These are phyloP conservation scores for Nemania bipapillata DNA, from an alignment of 2,329 filamentous ascomycete genomes.

Conservation along the genomic window DNA sequence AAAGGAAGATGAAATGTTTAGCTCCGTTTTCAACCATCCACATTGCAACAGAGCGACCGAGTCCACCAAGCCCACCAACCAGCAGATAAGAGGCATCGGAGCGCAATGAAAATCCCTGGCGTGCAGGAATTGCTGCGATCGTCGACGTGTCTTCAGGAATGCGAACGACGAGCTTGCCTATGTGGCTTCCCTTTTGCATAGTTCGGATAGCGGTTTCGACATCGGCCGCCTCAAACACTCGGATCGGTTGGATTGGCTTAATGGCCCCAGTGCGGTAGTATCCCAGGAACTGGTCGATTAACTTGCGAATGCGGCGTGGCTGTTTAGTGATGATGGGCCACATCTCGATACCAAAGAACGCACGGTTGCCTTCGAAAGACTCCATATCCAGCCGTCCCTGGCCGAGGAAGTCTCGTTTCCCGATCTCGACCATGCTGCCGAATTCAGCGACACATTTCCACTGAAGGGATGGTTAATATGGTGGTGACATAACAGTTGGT, in stretches of 20 bases:
- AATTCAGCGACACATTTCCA: conserved; percentile 35
- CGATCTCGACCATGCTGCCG: conserved; percentile 35
- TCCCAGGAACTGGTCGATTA: conserved; percentile 8
- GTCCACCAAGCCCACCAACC: conserved; percentile 25
- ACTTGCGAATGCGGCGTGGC: conserved; percentile 11
- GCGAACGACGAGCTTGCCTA: conserved; percentile 27
- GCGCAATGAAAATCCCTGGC: not conserved
- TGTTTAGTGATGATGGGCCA: not conserved
- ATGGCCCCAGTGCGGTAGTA: conserved; percentile 21
- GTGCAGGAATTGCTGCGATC: not conserved
- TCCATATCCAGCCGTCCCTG: conserved; percentile 31
- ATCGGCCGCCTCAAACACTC: conserved; percentile 15
- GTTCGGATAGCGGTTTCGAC: conserved; percentile 14
- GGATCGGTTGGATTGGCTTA: conserved; percentile 14
- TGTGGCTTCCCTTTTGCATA: conserved; percentile 29
- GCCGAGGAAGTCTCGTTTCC: conserved; percentile 45
- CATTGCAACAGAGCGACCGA: conserved; percentile 21
- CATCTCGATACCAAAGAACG: conserved; percentile 30
- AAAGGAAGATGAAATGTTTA: conserved; percentile 22
- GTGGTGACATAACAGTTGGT: not conserved
- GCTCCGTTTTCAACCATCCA: conserved; percentile 28
- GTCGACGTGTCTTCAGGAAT: conserved; percentile 10
- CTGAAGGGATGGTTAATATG: not conserved
- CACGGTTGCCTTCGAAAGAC: conserved; percentile 33
- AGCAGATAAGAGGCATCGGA: conserved; percentile 28